phyloP scores from a whole-genome alignment of 1,284 basidiomycete species.

The Schizophyllum commune region DNA sequence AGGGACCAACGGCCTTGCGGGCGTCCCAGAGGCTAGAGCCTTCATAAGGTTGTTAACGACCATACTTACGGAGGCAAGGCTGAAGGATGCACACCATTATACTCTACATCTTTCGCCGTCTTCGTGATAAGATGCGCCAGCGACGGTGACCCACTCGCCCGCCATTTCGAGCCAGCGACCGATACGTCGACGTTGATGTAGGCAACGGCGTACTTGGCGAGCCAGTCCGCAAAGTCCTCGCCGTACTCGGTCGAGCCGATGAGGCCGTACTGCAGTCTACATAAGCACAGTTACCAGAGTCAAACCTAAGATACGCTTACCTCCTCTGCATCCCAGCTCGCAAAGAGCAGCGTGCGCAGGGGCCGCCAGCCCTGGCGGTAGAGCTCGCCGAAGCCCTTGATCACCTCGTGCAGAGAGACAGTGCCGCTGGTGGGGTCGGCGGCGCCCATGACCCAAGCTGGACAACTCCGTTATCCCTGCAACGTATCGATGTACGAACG shows the following conservation, averaged over 20 bases:
- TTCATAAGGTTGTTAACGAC: constrained; percentile 36
- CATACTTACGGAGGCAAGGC: background rate
- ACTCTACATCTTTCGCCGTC: constrained; percentile 46
- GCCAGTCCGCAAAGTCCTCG: constrained; percentile 75
- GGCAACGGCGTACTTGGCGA: constrained; percentile 59
- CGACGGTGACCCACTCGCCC: constrained; percentile 47
- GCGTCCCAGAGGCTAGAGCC: constrained; percentile 10
- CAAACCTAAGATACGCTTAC: constrained; percentile 14
- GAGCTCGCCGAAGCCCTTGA: constrained; percentile 65
- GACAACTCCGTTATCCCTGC: constrained; percentile 20
- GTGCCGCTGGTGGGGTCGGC: constrained; percentile 79
- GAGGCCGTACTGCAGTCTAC: constrained; percentile 61
- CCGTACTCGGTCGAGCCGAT: constrained; percentile 78
- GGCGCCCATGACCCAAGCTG: constrained; percentile 49
- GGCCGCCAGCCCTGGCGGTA: constrained; percentile 73
- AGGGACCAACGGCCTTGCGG: constrained; percentile 6
- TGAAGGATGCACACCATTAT: background rate
- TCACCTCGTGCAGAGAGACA: constrained; percentile 63
- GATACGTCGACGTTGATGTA: constrained; percentile 75
- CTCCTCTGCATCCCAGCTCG: constrained; percentile 67
- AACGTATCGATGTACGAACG: constrained; percentile 11
- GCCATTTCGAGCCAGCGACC: constrained; percentile 42
- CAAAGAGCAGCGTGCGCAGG: constrained; percentile 51
- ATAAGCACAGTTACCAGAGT: constrained; percentile 57
- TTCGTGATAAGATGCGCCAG: constrained; percentile 57